Evolutionary conservation across 306 rosid species (phyloP), one percentile per base, ranked within the genome.

Genomic region (Gleditsia sinensis): DNA sequence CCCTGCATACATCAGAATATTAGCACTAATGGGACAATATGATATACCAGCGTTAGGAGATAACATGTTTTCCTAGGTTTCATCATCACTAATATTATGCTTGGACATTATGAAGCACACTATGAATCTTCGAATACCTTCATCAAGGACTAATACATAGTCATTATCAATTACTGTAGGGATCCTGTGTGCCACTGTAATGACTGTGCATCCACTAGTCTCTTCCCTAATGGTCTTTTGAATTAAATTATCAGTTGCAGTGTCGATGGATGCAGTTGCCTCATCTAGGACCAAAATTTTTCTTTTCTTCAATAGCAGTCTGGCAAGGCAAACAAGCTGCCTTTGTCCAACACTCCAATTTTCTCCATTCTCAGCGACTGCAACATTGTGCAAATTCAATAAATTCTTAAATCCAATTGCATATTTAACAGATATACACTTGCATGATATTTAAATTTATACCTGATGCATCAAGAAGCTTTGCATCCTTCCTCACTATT

Each of bases 311-410:
- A 94, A 72, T 32, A 91, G 90, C 76, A 94, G 78, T 66, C 97
- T 82, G 13, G 93, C 97, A n/a, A 94, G 87, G 74, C 98, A 91
- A 72, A 94, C 96, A 51, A 91, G 96, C 66, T 94, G 98, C 81
- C 98, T 85, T 65, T 91, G 98, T 69, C 97, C 98, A 55, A 89
- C 97, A 48, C 98, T 94, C 98, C 97, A 94, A 78, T 91, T 94
- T 73, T 85, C 97, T 71, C 98, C 97, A 70, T 88, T 93, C 81
- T 94, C 98, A 6, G 94, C 90, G 20, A 94, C 98, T 94, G 82
- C 77, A 84, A 3, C 59, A 66, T 16, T 19, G 24, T 19, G 19
- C 71, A 72, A 24, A 54, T 56, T 68, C 63, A 45, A 20, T 13
- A 6, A 37, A 55, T 40, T 24, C 9, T 32, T 27, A 58, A 25